phyloP scores from a whole-genome alignment of 2,329 filamentous ascomycete genomes.

The Curvularia lunata region DNA sequence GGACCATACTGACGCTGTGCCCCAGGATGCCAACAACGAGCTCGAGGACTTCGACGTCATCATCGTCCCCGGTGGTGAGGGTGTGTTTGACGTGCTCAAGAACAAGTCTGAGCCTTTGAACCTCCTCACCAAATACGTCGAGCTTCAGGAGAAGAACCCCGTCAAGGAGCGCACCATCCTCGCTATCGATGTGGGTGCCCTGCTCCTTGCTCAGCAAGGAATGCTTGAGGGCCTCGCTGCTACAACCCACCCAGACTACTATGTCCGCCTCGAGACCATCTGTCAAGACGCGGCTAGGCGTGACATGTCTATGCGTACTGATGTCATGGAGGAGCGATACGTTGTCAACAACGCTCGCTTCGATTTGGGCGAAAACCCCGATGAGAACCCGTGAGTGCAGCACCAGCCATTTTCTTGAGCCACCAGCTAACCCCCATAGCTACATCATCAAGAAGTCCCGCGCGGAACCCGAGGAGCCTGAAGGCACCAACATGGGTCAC shows the following conservation, averaged over 20 bases:
- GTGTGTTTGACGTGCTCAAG: constrained; percentile 66
- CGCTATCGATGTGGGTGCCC: constrained; percentile 78
- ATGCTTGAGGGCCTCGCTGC: constrained; percentile 79
- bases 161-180: constrained; percentile 80
- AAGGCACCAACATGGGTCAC: constrained; percentile 52
- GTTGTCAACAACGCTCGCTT: constrained; percentile 92
- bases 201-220: constrained; percentile 77
- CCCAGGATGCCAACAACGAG: constrained; percentile 69
- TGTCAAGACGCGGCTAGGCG: constrained; percentile 75
- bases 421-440: constrained; percentile 66
- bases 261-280: constrained; percentile 81
- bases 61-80: constrained; percentile 75
- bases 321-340: constrained; percentile 83
- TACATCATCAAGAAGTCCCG: constrained; percentile 73
- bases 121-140: constrained; percentile 77
- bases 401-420: not conserved
- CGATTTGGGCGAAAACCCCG: constrained; percentile 76
- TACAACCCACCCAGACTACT: constrained; percentile 81
- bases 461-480: constrained; percentile 58
- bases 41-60: constrained; percentile 80
- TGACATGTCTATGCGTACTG: constrained; percentile 76
- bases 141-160: constrained; percentile 80
- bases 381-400: constrained; percentile 65
- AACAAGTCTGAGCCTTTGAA: constrained; percentile 65
- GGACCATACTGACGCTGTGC: not conserved